phyloP scores from a whole-genome alignment of 305 asterid genomes.

The Fraxinus angustifolia region DNA sequence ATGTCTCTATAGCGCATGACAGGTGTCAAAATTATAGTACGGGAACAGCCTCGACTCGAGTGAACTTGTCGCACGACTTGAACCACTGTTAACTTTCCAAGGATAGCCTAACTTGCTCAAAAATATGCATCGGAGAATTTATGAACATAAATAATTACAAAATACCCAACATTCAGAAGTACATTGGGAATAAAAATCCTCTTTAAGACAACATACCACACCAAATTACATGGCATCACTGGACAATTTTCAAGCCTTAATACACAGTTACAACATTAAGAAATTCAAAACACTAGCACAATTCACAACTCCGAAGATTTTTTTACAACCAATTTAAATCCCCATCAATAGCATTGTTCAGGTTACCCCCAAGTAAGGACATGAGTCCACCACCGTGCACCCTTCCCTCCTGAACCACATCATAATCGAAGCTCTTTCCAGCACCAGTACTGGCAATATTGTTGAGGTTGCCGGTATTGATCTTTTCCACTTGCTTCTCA shows the following conservation, averaged over 20 bases:
- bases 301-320: neutral
- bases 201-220: neutral
- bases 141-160: neutral
- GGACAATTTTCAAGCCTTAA: neutral
- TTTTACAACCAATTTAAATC: neutral
- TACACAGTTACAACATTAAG: neutral
- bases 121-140: neutral
- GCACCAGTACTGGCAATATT: neutral
- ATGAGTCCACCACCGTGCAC: conserved; percentile 36
- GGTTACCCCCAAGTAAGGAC: conserved; percentile 40
- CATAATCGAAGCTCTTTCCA: conserved; percentile 8
- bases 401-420: conserved; percentile 15
- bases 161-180: neutral
- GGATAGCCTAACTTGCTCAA: neutral
- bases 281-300: neutral
- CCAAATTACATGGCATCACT: neutral
- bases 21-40: neutral
- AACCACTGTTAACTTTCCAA: neutral
- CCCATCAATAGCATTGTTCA: conserved; percentile 32
- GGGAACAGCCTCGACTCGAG: neutral
- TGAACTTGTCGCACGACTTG: neutral
- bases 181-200: neutral
- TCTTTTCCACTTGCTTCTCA: conserved; percentile 22
- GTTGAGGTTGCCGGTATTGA: neutral
- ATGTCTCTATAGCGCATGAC: neutral